Evolutionary conservation across 2,329 filamentous ascomycete species (phyloP), one percentile per base, ranked within the genome.

Genomic region (Ophidiomyces ophidiicola): DNA sequence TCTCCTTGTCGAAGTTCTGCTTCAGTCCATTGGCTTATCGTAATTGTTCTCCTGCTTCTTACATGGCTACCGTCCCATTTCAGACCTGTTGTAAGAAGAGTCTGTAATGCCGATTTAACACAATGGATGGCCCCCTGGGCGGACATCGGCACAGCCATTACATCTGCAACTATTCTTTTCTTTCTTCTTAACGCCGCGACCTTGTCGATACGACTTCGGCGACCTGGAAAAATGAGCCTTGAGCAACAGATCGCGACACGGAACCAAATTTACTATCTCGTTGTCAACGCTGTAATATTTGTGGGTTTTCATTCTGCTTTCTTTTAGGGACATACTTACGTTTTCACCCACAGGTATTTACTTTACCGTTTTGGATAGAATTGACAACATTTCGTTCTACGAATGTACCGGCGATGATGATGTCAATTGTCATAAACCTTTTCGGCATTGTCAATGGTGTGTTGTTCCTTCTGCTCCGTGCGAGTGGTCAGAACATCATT

Each of bases 211-310:
- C 48, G 46, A 31, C 39, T 54, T 8, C 29, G 47, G 17, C 44
- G 48, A n/a, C 45, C 47, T 6, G 38, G 30, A 5, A 45, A 45
- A 11, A 20, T 53, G 18, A 43, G 48, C 30, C 36, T 30, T 23
- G 42, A 46, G 18, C 49, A 53, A 34, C 45, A 49, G 31, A 46
- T 53, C 28, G 47, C 48, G 14, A 43, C 47, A 5, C 50, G 46
- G 12, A 45, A 51, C 32, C 44, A 48, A 21, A 43, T 54, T 4
- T 55, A 53, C 30, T 52, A 55, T 41, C 39, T 54, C 12, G 41
- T 44, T 6, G 44, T 46, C 39, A 47, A 44, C 8, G 35, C 41
- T 2, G 24, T 45, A 2, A 31, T 53, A 36, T 48, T 52, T 32
- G 52, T 54, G 41, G 47, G 52, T 44, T 12, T 19, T 23, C 3